Conservation (phyloP, 1,284 basidiomycete species). For the Trametes pubescens region DNA sequence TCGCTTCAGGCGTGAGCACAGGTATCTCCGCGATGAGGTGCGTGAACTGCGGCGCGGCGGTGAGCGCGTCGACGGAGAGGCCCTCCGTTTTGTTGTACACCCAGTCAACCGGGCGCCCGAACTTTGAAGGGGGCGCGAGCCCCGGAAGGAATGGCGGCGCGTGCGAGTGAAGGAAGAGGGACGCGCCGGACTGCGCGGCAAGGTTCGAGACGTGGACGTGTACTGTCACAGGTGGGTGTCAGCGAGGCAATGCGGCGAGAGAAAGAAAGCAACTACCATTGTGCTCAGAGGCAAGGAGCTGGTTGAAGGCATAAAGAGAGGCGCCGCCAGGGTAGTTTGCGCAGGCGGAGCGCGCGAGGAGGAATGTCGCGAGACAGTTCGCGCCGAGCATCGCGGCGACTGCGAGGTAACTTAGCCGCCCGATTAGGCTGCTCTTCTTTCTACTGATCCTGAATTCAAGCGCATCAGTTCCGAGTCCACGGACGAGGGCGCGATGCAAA, state of each 20-base stretch:
- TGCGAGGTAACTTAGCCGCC: slow-evolving; percentile 52
- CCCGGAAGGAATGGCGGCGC: slow-evolving; percentile 56
- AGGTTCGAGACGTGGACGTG: slow-evolving; percentile 84
- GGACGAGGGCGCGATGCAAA: background rate
- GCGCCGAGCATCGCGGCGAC: slow-evolving; percentile 55
- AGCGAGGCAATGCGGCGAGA: too few species aligned
- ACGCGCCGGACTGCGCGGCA: slow-evolving; percentile 91
- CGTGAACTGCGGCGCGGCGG: slow-evolving; percentile 54
- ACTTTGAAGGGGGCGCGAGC: slow-evolving; percentile 28
- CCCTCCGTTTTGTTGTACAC: slow-evolving; percentile 84
- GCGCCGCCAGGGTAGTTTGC: slow-evolving; percentile 92
- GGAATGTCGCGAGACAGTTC: slow-evolving; percentile 61
- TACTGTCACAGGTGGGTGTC: slow-evolving; percentile 41
- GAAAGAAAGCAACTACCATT: slow-evolving; percentile 39
- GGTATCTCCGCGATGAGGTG: slow-evolving; percentile 65
- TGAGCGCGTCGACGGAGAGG: slow-evolving; percentile 53
- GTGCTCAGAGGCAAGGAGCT: slow-evolving; percentile 46
- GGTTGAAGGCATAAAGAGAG: slow-evolving; percentile 74
- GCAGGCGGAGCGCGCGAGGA: slow-evolving; percentile 68
- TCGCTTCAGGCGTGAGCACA: slow-evolving; percentile 9
- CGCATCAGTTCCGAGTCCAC: background rate
- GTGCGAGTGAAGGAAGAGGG: slow-evolving; percentile 84
- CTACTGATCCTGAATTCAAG: slow-evolving; percentile 49
- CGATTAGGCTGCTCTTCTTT: slow-evolving; percentile 53
- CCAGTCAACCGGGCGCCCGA: slow-evolving; percentile 51